Evolutionary conservation across 768 basidiomycete genomes (phyloP), one percentile per base, ranked within the genome.

Genomic region (Cystofilobasidium ferigula): DNA sequence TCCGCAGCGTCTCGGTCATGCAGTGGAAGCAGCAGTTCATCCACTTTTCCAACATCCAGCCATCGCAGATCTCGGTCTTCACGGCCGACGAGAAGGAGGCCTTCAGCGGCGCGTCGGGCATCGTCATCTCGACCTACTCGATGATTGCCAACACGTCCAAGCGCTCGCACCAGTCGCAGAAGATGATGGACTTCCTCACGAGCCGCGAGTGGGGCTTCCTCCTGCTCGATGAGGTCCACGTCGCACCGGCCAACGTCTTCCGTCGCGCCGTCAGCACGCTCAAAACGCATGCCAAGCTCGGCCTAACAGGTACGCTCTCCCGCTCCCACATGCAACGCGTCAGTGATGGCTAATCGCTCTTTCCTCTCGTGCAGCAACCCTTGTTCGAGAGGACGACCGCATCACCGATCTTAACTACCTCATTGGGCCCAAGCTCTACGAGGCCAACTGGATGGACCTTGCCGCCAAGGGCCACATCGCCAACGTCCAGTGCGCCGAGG

Each of bases 391-490:
- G 77, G 95, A 99, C 73, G 95, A 99, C 76, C 97, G 97, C 79
- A 98, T 99, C 73, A 86, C 87, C 20, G 95, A 99, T 77, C 80
- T 99, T 64, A 98, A 98, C 74, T 99, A 98, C 73, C 89, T 98
- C 86, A 98, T 99, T 75, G 95, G 95, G 9, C 95, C 95, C 13
- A 99, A 99, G 77, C 82, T 99, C 35, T 99, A 99, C 74, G 95
- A 99, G 78, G 95, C 95, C 6, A 99, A 99, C 75, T 99, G 95
- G 95, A 98, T 99, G 94, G 95, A 99, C 76, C 84, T 99, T 71
- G 95, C 95, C 61, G 91, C 90, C 68, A 98, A 98, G 77, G 95
- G 95, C 2, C 95, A 99, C 76, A 99, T 99, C 73, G 95, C 95
- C 9, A 98, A 95, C 73, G 95, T 99, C n/a, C 71, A 98, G 89